Evolutionary conservation across 345 rosid genomes (phyloP), one percentile per base, ranked within the genome.

Genomic region (Lenwebbia sp.): DNA sequence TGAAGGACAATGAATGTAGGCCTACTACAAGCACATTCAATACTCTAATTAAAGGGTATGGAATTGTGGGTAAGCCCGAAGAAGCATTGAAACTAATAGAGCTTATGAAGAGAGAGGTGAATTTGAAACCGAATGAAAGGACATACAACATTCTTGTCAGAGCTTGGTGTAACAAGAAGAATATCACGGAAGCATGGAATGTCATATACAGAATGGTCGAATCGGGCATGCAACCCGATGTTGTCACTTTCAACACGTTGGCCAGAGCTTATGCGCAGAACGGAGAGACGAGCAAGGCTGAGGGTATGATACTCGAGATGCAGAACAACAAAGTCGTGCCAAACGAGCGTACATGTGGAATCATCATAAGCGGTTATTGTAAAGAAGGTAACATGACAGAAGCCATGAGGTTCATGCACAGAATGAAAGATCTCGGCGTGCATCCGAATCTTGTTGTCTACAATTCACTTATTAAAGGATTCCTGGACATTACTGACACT

Each of bases 41-140:
- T 85, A 94, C 98, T 84, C 97, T 97, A 87, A 91, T 96, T 22
- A 97, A 97, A 92, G 98, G 97, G 85, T 96, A 94, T 58, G 98
- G 97, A 6, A 94, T 94, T 47, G 85, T 88, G 8, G 96, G 96
- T 85, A 92, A 94, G 91, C 92, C 96, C 17, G 97, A 95, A 88
- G 97, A 93, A 88, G 93, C 96, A 12, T 87, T 92, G 50, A 93
- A 93, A 86, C 90, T 97, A 60, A 90, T 96, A 33, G 94, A 92
- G 87, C 85, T 88, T 54, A 94, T 97, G 96, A 85, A 86, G 60
- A 86, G 70, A 83, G 96, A 94, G 50, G 92, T 87, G 88, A 89
- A 85, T 87, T 88, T 94, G 88, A 92, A 93, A 89, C 97, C 96
- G 21, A 97, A 93, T 88, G 93, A 89, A 54, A 88, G 98, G 89